These are phyloP conservation scores for Taphrina communis DNA, from an alignment of 1,139 yeast genomes.

Conservation along the genomic window DNA sequence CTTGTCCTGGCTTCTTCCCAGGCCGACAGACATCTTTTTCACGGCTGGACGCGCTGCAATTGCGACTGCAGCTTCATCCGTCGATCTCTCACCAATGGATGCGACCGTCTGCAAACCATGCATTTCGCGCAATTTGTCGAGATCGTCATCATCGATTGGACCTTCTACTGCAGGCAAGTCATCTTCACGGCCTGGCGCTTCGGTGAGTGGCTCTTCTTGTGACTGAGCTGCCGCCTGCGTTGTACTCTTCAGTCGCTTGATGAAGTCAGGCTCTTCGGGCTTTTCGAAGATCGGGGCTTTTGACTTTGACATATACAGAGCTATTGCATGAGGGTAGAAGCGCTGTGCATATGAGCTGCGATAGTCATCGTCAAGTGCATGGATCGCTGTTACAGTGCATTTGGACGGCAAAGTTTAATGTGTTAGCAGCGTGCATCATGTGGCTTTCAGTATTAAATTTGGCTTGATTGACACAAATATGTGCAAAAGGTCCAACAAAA, in stretches of 20 bases:
- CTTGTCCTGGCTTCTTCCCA: not conserved
- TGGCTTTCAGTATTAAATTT: too few species aligned
- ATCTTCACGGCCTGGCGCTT: slow-evolving; percentile 33
- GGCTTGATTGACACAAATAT: too few species aligned
- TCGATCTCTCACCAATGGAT: not conserved
- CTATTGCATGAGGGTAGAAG: not conserved
- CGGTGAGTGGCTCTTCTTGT: slow-evolving; percentile 16
- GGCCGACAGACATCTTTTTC: slow-evolving; percentile 1
- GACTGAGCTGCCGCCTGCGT: not conserved
- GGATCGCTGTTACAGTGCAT: too few species aligned
- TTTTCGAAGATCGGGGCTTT: slow-evolving; percentile 33
- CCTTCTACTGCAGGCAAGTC: slow-evolving; percentile 27
- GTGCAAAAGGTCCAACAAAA: too few species aligned
- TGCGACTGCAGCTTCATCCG: not conserved
- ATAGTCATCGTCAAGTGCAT: too few species aligned
- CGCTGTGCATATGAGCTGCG: not conserved
- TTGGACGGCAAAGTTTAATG: too few species aligned
- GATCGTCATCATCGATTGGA: not conserved
- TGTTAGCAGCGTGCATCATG: too few species aligned
- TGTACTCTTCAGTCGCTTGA: slow-evolving; percentile 12
- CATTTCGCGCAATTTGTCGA: slow-evolving; percentile 7
- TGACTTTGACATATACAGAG: slow-evolving; percentile 5
- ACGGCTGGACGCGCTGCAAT: not conserved
- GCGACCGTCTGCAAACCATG: slow-evolving; percentile 8
- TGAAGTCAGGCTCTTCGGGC: slow-evolving; percentile 32